A percentile compares a stretch with the other conserved stretches of the same genome.
Conservation (phyloP, 345 rosid species). For the Adansonia digitata region DNA sequence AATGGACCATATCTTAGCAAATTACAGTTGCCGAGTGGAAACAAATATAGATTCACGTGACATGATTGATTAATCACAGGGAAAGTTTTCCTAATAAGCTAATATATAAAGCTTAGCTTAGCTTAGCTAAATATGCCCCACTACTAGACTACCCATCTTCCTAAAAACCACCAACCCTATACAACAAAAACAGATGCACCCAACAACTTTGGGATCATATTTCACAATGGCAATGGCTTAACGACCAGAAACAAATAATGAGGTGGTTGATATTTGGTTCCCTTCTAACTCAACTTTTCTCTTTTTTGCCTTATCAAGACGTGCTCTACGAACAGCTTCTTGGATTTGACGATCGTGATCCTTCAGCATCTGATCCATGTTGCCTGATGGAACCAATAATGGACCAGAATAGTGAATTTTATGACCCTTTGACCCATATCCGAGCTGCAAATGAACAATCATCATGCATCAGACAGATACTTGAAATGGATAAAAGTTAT, state of each 20-base stretch:
- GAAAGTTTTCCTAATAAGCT: conserved; percentile 15
- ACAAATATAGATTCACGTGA: conserved; percentile 24
- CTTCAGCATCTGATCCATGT: conserved; percentile 92
- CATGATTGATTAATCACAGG: conserved; percentile 19
- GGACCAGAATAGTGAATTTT: conserved; percentile 98
- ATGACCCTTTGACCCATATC: conserved; percentile 87
- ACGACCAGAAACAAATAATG: conserved; percentile 75
- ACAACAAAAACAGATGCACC: conserved; percentile 24
- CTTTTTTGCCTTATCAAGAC: conserved; percentile 78
- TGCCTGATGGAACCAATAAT: conserved; percentile 72
- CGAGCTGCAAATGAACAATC: conserved; percentile 45
- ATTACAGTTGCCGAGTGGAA: conserved; percentile 23
- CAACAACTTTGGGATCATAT: conserved; percentile 8
- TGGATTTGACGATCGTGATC: conserved; percentile 97
- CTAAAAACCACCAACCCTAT: conserved; percentile 31
- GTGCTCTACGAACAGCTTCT: conserved; percentile 87
- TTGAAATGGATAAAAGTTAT: background rate
- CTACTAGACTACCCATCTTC: conserved; percentile 27
- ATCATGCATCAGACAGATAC: background rate
- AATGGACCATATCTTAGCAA: conserved; percentile 20
- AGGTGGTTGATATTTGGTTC: conserved; percentile 51
- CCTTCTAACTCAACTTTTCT: conserved; percentile 65
- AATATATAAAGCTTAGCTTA: too few relatives aligned
- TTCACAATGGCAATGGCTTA: conserved; percentile 39
- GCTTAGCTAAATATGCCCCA: conserved; percentile 22